These are phyloP conservation scores for Ananas comosus DNA, from an alignment of 176 grass and related monocot genomes.

Conservation along the genomic window DNA sequence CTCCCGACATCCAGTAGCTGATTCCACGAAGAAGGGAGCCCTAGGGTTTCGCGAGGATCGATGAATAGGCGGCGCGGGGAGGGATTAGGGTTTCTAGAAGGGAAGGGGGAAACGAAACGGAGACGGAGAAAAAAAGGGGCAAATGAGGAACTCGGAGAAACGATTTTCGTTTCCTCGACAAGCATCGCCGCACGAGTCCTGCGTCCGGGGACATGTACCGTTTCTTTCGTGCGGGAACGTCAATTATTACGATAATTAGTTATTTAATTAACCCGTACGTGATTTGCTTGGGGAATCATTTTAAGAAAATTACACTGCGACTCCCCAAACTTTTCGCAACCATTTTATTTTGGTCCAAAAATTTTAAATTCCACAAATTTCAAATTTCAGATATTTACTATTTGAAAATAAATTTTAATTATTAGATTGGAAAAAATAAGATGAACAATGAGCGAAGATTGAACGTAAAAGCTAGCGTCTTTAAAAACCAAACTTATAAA, in stretches of 20 bases:
- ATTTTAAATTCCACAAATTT: too few relatives aligned
- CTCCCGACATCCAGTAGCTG: not conserved
- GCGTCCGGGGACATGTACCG: not conserved
- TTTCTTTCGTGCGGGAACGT: not conserved
- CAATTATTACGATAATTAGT: not conserved
- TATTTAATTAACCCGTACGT: too few relatives aligned
- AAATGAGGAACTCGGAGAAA: not conserved
- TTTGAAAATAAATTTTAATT: too few relatives aligned
- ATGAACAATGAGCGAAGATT: too few relatives aligned
- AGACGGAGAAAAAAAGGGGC: not conserved
- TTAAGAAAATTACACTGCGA: too few relatives aligned
- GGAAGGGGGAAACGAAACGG: not conserved
- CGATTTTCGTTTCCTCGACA: conserved; percentile 1
- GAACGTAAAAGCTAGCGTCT: too few relatives aligned
- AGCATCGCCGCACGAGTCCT: not conserved
- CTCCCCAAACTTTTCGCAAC: too few relatives aligned
- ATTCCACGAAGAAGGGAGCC: not conserved
- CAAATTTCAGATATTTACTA: too few relatives aligned
- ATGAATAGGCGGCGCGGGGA: not conserved
- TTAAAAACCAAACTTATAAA: too few relatives aligned
- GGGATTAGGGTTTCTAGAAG: conserved; percentile 13
- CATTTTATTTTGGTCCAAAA: too few relatives aligned
- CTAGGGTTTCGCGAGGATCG: conserved; percentile 3
- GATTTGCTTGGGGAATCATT: too few relatives aligned
- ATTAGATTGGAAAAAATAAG: too few relatives aligned